Percentiles rank a stretch among this genome's conserved stretches.
Conservation (phyloP, 805 yeast genomes). For the Myxozyma sirexii region DNA sequence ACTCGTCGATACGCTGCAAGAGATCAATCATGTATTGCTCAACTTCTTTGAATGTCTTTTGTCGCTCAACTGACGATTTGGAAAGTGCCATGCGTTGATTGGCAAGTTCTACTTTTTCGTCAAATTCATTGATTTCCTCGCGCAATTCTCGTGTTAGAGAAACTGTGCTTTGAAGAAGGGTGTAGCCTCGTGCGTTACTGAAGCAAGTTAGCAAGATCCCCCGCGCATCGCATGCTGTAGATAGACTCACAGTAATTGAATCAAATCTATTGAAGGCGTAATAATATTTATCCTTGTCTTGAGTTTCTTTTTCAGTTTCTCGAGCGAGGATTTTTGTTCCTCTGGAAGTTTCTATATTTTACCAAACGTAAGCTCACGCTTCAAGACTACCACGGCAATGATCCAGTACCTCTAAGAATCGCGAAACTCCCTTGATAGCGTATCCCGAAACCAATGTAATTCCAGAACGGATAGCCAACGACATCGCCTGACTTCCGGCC, state of each 20-base stretch:
- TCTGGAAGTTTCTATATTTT: conserved; percentile 47
- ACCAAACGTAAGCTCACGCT: neutral
- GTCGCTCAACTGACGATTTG: conserved; percentile 33
- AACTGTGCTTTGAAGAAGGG: conserved; percentile 58
- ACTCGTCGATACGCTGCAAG: conserved; percentile 55
- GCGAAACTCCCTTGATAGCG: conserved; percentile 66
- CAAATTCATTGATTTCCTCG: conserved; percentile 60
- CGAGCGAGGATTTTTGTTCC: conserved; percentile 53
- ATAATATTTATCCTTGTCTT: conserved; percentile 63
- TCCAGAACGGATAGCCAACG: conserved; percentile 77
- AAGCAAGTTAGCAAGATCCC: neutral
- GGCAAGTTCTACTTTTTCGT: conserved; percentile 50
- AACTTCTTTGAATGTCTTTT: conserved; percentile 50
- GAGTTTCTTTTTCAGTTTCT: conserved; percentile 49
- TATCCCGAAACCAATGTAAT: conserved; percentile 72
- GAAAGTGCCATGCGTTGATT: conserved; percentile 41
- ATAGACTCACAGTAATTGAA: conserved; percentile 50
- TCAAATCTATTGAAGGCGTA: conserved; percentile 67
- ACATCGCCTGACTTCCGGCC: conserved; percentile 79
- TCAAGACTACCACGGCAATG: conserved; percentile 20
- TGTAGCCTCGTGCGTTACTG: conserved; percentile 60
- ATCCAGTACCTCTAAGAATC: conserved; percentile 49
- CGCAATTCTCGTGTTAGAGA: conserved; percentile 58
- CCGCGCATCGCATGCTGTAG: neutral
- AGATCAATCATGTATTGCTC: conserved; percentile 54